Base-by-base conservation (phyloP, 2,329 filamentous ascomycete species). In the Trichoderma pleuroti region DNA sequence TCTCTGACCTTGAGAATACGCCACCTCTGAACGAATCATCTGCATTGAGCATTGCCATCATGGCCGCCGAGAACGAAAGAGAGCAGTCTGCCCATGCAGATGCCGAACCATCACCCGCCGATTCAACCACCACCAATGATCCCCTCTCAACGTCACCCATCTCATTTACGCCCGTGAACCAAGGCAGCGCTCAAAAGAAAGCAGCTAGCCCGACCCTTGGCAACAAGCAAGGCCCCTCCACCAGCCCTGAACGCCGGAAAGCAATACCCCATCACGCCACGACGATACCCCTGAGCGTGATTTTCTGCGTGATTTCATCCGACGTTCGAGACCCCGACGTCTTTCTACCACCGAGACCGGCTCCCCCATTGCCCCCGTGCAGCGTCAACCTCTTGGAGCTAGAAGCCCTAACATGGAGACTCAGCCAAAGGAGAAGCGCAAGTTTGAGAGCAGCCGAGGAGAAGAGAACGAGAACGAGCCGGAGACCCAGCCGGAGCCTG, bases 401-500 rank as follows among this genome's bases (percentile, higher is more conserved):
- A 79, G 78, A 76, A 81, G 78, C 75, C 78, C 79, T 74, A 82
- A 82, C 68, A 75, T 77, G 30, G 76, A 75, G 32, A 80, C 78
- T 70, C 78, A 79, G 2, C 67, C 74, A 34, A 80, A 78, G 75
- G 57, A 49, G 1, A 81, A 81, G 74, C 78, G 78, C 26, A 81
- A 80, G 72, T 74, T 74, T 3, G 76, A 79, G 1, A 73, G 71
- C 9, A 76, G 73, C 9, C 67, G 69, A 5, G 66, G 34, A 2
- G 75, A 75, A 1, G 75, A 75, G 4, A 30, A 64, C 7, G 62
- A 75, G 6, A 30, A 64, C 7, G 62, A 75, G 6, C 74, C 76
- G 9, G 75, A 77, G 0, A 62, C 71, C 1, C 16, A 46, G 14
- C 66, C 73, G 49, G 74, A 74, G 59, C 74, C 76, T 8, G 71